Percentiles rank a stretch among this genome's conserved stretches.
Evolutionary conservation across 1,284 basidiomycete species (phyloP).

Genomic region (Ceratorhiza oryzae-sativae): DNA sequence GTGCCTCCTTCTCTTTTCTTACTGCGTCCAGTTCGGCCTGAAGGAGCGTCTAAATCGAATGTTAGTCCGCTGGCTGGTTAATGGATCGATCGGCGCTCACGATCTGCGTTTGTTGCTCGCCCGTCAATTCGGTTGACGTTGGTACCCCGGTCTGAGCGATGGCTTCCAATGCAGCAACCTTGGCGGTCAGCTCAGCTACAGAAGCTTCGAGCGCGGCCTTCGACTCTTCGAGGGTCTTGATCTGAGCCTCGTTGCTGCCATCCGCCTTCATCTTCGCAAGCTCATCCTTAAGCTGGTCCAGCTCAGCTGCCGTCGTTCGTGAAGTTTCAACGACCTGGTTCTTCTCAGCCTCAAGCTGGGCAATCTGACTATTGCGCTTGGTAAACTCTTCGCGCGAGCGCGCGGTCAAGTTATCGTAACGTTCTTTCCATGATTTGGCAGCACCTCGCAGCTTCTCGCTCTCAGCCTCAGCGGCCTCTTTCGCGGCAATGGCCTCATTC

Average conservation of each 20-base stretch:
- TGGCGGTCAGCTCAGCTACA: conserved; percentile 53
- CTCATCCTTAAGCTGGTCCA: conserved; percentile 81
- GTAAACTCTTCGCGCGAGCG: conserved; percentile 25
- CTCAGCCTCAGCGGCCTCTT: conserved; percentile 25
- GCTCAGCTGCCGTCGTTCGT: conserved; percentile 55
- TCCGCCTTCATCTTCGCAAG: conserved; percentile 60
- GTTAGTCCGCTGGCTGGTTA: background rate
- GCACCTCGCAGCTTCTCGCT: conserved; percentile 27
- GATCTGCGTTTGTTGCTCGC: conserved; percentile 55
- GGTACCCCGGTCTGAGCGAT: conserved; percentile 2
- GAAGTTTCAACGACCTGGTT: conserved; percentile 39
- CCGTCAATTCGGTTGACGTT: conserved; percentile 50
- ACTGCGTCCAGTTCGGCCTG: conserved; percentile 41
- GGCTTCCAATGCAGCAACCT: conserved; percentile 48
- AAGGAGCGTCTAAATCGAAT: conserved; percentile 52
- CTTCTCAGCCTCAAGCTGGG: conserved; percentile 48
- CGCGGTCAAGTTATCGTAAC: conserved; percentile 25
- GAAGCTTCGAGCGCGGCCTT: conserved; percentile 41
- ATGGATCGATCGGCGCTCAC: conserved; percentile 45
- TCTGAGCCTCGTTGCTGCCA: conserved; percentile 39
- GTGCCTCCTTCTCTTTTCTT: conserved; percentile 23
- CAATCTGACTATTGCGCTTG: conserved; percentile 36
- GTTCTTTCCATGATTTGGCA: conserved; percentile 33
- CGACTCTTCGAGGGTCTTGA: conserved; percentile 48
- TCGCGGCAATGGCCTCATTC: conserved; percentile 19